Evolutionary conservation across 345 rosid species (phyloP).

Genomic region (Melaleuca alternifolia): DNA sequence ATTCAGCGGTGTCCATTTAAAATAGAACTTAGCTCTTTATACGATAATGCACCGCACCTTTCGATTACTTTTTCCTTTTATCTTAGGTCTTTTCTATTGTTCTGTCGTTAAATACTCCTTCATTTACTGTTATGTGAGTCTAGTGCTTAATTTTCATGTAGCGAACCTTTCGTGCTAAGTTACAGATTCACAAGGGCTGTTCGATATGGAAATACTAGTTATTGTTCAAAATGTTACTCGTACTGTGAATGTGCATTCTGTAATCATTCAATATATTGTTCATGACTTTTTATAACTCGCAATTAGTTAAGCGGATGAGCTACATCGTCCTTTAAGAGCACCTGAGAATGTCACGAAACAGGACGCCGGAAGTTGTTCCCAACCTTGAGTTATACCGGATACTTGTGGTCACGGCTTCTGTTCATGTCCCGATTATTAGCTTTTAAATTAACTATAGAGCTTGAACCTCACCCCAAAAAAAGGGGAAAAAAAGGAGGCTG

Average conservation of each 20-base stretch:
- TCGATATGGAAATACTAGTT: background rate
- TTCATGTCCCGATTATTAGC: background rate
- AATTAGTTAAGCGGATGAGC: fast-evolving
- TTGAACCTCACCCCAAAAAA: background rate
- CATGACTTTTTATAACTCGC: background rate
- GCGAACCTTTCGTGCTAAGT: background rate
- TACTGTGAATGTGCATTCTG: background rate
- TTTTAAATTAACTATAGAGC: background rate
- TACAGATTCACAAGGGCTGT: background rate
- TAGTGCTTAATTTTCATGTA: background rate
- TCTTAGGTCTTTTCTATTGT: background rate
- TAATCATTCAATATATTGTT: background rate
- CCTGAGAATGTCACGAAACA: background rate
- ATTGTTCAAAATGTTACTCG: background rate
- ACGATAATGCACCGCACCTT: background rate
- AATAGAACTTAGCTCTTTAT: background rate
- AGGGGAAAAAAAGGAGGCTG: too few species aligned
- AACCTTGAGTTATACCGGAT: background rate
- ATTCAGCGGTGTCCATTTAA: background rate
- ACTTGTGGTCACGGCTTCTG: background rate
- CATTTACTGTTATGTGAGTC: background rate
- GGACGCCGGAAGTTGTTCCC: fast-evolving
- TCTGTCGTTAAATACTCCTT: background rate
- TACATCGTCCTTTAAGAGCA: too few species aligned
- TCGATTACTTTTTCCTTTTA: background rate